Evolutionary conservation across 192 early-diverging fungal species (phyloP).

Genomic region (Gonapodya sp.): DNA sequence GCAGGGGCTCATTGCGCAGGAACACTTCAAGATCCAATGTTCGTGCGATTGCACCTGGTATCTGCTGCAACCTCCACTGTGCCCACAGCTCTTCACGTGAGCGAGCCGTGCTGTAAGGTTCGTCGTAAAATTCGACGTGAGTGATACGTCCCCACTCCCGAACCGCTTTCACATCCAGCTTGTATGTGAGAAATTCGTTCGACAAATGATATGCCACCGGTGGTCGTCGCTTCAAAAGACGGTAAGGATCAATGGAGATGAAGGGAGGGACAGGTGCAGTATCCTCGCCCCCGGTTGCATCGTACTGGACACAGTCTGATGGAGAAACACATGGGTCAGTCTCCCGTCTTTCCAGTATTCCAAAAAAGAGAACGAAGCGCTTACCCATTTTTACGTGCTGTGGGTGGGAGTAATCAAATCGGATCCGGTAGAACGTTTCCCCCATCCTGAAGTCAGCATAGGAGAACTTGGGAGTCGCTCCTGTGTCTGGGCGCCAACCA

Average conservation of each 20-base stretch:
- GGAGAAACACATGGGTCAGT: neutral
- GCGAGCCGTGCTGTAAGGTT: slow-evolving; percentile 19
- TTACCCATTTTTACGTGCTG: slow-evolving; percentile 25
- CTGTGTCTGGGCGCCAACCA: slow-evolving; percentile 14
- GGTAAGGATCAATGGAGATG: slow-evolving; percentile 1
- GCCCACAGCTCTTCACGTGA: slow-evolving; percentile 30
- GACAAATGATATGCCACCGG: neutral
- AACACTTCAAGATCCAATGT: slow-evolving; percentile 31
- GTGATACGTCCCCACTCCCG: neutral
- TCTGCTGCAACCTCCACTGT: slow-evolving; percentile 25
- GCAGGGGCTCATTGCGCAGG: slow-evolving; percentile 23
- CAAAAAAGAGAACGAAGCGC: neutral
- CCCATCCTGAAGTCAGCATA: slow-evolving; percentile 17
- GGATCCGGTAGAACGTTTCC: slow-evolving; percentile 8
- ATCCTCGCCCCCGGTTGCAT: neutral
- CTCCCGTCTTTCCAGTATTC: neutral
- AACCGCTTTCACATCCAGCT: neutral
- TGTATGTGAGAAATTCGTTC: neutral
- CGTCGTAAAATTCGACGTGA: slow-evolving; percentile 17
- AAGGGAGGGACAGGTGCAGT: neutral
- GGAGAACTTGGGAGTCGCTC: slow-evolving; percentile 17
- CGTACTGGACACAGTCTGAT: slow-evolving; percentile 8
- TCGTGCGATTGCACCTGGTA: slow-evolving; percentile 30
- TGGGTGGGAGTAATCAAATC: slow-evolving; percentile 35
- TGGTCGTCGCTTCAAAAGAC: neutral